Percentiles rank a stretch among this genome's conserved stretches.
Evolutionary conservation across 2,329 filamentous ascomycete species (phyloP).

Genomic region (Biscogniauxia marginata): DNA sequence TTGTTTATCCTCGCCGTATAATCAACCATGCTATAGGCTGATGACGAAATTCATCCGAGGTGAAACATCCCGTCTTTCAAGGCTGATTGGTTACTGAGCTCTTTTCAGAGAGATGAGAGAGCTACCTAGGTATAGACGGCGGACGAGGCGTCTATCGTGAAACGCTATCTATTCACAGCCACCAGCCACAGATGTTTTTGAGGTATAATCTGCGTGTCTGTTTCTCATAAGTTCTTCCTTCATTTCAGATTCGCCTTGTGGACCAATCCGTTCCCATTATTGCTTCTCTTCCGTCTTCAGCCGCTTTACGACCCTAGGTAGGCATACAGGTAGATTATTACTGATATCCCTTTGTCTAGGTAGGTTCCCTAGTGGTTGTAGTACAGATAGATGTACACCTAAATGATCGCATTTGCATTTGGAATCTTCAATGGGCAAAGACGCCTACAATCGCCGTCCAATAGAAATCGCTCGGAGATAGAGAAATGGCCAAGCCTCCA

Average conservation of each 20-base stretch:
- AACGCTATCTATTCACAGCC: neutral
- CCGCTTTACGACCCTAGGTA: neutral
- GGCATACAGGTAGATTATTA: neutral
- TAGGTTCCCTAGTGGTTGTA: neutral
- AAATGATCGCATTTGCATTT: too few relatives aligned
- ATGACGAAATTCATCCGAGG: neutral
- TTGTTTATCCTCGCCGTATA: neutral
- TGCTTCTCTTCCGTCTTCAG: neutral
- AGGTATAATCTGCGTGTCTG: too few relatives aligned
- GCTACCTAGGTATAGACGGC: neutral
- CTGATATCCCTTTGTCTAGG: neutral
- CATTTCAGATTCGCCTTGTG: too few relatives aligned
- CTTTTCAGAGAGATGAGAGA: neutral
- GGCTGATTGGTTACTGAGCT: neutral
- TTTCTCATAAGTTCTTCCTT: too few relatives aligned
- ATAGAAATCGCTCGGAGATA: neutral
- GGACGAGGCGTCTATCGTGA: neutral
- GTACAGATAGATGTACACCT: too few relatives aligned
- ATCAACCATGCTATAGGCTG: neutral
- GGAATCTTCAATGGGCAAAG: neutral
- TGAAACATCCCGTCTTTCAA: neutral
- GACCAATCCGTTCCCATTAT: too few relatives aligned
- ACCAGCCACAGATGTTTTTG: neutral
- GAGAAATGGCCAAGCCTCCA: neutral
- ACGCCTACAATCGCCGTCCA: neutral